Conservation (phyloP, 768 basidiomycete genomes). For the Kondoa malvinella region DNA sequence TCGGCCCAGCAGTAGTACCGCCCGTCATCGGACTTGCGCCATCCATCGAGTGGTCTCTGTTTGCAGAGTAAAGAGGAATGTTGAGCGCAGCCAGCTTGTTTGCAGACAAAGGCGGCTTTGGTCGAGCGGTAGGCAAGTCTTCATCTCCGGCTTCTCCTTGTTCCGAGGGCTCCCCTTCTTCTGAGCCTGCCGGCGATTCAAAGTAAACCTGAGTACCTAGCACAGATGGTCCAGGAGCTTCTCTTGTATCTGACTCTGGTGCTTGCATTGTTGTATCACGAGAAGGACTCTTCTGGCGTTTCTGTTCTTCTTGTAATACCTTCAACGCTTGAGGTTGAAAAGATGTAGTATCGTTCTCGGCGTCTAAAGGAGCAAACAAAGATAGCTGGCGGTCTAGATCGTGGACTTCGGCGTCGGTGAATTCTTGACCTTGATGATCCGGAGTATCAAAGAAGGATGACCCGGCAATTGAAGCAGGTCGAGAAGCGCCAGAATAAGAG, state of each 20-base stretch:
- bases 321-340: background rate
- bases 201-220: background rate
- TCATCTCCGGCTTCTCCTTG: too few species aligned
- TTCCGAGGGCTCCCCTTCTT: background rate
- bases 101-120: too few species aligned
- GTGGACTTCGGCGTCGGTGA: background rate
- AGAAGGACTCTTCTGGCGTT: background rate
- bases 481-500: background rate
- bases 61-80: conserved; percentile 2
- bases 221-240: background rate
- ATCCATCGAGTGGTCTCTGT: too few species aligned
- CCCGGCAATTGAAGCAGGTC: background rate
- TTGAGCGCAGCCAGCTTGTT: conserved; percentile 1
- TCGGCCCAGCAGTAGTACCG: background rate
- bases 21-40: background rate
- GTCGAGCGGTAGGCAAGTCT: background rate
- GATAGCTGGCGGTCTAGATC: background rate
- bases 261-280: background rate
- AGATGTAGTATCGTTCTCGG: background rate
- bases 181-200: background rate
- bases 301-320: background rate
- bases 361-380: background rate
- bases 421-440: background rate
- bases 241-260: background rate
- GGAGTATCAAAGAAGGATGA: background rate